phyloP scores from a whole-genome alignment of 1,284 basidiomycete genomes.

The Coniferiporia weirii region DNA sequence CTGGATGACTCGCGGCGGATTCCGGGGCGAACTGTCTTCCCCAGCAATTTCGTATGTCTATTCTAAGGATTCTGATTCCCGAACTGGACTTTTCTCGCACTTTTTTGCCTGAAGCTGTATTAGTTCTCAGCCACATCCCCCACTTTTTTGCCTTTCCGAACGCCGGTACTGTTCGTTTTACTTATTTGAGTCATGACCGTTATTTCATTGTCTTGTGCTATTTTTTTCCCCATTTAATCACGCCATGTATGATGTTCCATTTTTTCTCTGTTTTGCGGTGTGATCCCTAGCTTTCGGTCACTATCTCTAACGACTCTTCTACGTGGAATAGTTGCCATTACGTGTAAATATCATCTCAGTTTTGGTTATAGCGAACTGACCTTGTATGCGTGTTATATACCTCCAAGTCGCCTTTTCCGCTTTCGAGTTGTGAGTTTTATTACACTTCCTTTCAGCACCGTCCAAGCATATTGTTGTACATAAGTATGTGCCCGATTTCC shows the following conservation, averaged over 20 bases:
- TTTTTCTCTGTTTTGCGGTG: not conserved
- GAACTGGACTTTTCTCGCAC: not conserved
- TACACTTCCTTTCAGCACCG: too few relatives aligned
- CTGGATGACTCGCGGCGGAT: slow-evolving; percentile 80
- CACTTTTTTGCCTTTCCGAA: not conserved
- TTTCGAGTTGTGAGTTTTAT: too few relatives aligned
- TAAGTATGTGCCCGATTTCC: too few relatives aligned
- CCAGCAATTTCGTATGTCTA: slow-evolving; percentile 84
- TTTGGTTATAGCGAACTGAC: not conserved
- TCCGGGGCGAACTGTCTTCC: slow-evolving; percentile 81
- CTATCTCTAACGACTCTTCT: not conserved
- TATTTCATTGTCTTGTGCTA: not conserved
- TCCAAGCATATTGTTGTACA: too few relatives aligned
- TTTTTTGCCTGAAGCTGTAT: not conserved
- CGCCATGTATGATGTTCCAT: not conserved
- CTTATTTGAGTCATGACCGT: not conserved
- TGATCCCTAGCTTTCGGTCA: not conserved
- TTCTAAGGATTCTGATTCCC: slow-evolving; percentile 35
- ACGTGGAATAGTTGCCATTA: not conserved
- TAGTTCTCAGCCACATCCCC: not conserved
- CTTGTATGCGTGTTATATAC: not conserved
- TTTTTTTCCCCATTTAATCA: not conserved
- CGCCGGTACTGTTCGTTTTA: not conserved
- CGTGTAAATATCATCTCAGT: not conserved
- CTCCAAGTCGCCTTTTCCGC: too few relatives aligned